Conservation (phyloP, 257 asterid genomes). For the Linderniella brevidens region DNA sequence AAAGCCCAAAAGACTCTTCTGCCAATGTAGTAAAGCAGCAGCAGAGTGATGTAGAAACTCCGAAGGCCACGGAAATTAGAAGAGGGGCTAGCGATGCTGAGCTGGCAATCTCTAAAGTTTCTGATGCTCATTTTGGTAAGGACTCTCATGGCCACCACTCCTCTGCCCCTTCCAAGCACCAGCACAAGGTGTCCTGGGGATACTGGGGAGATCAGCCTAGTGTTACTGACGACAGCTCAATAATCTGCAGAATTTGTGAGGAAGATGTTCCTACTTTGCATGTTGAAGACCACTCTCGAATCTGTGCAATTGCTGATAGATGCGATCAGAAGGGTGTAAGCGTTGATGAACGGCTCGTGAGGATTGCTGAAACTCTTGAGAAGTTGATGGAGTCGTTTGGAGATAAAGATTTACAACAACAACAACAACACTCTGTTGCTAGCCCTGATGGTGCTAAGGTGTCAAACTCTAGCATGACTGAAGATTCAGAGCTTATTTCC, state of each 20-base stretch:
- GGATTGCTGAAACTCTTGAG: constrained; percentile 86
- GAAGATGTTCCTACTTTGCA: constrained; percentile 94
- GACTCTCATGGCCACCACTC: constrained; percentile 38
- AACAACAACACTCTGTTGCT: constrained; percentile 34
- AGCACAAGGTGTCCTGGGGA: constrained; percentile 68
- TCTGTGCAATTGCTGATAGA: constrained; percentile 94
- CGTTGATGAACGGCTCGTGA: constrained; percentile 74
- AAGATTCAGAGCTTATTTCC: constrained; percentile 80
- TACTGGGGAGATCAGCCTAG: constrained; percentile 89
- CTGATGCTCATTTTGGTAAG: constrained; percentile 36
- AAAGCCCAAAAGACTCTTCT: constrained; percentile 49
- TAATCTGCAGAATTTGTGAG: constrained; percentile 96
- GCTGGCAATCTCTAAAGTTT: constrained; percentile 39
- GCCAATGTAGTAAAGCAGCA: constrained; percentile 33
- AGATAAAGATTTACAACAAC: constrained; percentile 40
- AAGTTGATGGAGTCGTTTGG: constrained; percentile 76
- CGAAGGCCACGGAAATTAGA: constrained; percentile 25
- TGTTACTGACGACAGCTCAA: constrained; percentile 67
- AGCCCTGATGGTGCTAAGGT: constrained; percentile 78
- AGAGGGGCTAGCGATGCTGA: constrained; percentile 38
- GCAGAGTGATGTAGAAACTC: constrained; percentile 30
- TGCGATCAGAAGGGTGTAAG: constrained; percentile 88
- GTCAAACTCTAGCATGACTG: constrained; percentile 68
- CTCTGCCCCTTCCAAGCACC: constrained; percentile 48
- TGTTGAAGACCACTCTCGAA: constrained; percentile 95